Percentiles rank a stretch among this genome's conserved stretches.
These are phyloP conservation scores for Mortierella sp. DNA, from an alignment of 371 early-diverging fungal genomes.

Conservation along the genomic window DNA sequence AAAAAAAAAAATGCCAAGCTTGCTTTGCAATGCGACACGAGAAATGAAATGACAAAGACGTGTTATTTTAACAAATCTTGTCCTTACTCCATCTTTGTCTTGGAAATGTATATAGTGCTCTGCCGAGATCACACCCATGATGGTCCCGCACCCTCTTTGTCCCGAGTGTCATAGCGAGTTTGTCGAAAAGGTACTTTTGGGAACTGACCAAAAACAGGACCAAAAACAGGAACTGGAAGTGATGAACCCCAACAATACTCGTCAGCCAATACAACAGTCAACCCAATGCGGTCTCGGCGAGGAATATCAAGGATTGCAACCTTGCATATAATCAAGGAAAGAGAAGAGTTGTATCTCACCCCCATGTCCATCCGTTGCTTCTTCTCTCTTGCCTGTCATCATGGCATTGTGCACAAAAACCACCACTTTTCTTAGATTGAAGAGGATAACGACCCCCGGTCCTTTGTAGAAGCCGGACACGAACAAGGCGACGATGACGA, in stretches of 20 bases:
- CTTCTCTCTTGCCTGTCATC: background rate
- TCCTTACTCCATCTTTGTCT: background rate
- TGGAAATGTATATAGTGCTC: conserved; percentile 30
- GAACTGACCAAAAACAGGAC: background rate
- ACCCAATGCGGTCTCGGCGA: background rate
- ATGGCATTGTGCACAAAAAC: background rate
- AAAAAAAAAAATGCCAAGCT: background rate
- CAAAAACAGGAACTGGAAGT: background rate
- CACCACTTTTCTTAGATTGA: conserved; percentile 27
- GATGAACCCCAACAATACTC: background rate
- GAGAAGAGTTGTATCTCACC: background rate
- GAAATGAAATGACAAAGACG: conserved; percentile 6
- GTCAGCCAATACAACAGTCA: no score
- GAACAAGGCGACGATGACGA: conserved; percentile 20
- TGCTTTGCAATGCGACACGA: background rate
- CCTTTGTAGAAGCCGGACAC: conserved; percentile 26
- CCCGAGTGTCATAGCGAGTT: conserved; percentile 74
- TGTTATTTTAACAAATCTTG: conserved; percentile 26
- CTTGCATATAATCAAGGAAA: background rate
- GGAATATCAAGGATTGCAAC: background rate
- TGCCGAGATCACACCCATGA: conserved; percentile 54
- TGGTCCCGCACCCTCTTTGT: conserved; percentile 71
- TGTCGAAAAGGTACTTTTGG: conserved; percentile 70
- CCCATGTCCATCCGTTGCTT: background rate
- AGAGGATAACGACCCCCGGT: conserved; percentile 44